Percentiles rank a stretch among this genome's conserved stretches.
Evolutionary conservation across 306 rosid species (phyloP).

Genomic region (cucumber (Cucumis sativus)): Cucumber_9930_V3 NC_026658.2:23431501-23432000

Average conservation of each 20-base stretch:
- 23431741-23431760: background rate
- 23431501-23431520: conserved; percentile 83
- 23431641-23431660: conserved; percentile 62
- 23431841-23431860: conserved; percentile 83
- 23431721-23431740: conserved; percentile 47
- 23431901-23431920: conserved; percentile 55
- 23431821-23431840: conserved; percentile 56
- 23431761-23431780: conserved; percentile 11
- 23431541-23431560: conserved; percentile 87
- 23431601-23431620: conserved; percentile 77
- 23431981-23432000: conserved; percentile 48
- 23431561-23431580: conserved; percentile 77
- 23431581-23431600: conserved; percentile 70
- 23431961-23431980: conserved; percentile 82
- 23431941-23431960: conserved; percentile 83
- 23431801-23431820: conserved; percentile 73
- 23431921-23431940: conserved; percentile 82
- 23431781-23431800: conserved; percentile 22
- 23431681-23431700: conserved; percentile 58
- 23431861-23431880: conserved; percentile 33
- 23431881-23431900: conserved; percentile 38
- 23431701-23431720: conserved; percentile 54
- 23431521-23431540: conserved; percentile 84
- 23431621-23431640: conserved; percentile 47
- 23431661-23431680: conserved; percentile 56